A percentile compares a stretch with the other conserved stretches of the same genome.
These are phyloP conservation scores for Cercospora janseana DNA, from an alignment of 2,329 filamentous ascomycete species.

Conservation along the genomic window DNA sequence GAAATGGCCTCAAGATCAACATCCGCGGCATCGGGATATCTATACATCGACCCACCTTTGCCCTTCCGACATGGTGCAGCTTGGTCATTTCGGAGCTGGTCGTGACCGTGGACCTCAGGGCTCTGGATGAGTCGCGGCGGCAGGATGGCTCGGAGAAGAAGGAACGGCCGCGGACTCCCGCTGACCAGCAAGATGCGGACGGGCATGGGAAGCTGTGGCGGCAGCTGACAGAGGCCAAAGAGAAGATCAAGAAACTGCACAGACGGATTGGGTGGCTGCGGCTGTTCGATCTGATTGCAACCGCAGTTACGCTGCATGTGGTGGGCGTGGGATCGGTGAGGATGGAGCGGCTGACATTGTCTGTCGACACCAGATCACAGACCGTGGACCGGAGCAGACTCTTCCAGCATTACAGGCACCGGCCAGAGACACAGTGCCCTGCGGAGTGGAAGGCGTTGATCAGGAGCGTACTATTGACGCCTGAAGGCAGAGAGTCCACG, in stretches of 20 bases:
- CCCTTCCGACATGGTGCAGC: constrained; percentile 94
- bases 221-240: constrained; percentile 73
- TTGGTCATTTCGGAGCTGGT: constrained; percentile 82
- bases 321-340: constrained; percentile 81
- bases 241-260: constrained; percentile 82
- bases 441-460: constrained; percentile 92
- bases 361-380: constrained; percentile 86
- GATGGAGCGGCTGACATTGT: constrained; percentile 77
- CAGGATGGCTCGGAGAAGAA: constrained; percentile 22
- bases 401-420: constrained; percentile 74
- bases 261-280: constrained; percentile 83
- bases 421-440: constrained; percentile 64
- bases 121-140: constrained; percentile 47
- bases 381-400: constrained; percentile 87
- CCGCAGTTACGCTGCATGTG: constrained; percentile 73
- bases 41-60: constrained; percentile 90
- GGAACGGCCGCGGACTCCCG: constrained; percentile 17
- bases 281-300: constrained; percentile 83
- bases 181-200: constrained; percentile 36
- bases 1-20: constrained; percentile 85
- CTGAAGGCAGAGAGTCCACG: constrained; percentile 77
- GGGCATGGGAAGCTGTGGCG: constrained; percentile 71
- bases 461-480: constrained; percentile 83
- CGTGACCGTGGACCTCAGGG: constrained; percentile 74
- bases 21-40: constrained; percentile 84